Conservation (phyloP, 306 rosid genomes). For the Casuarina glauca region DNA sequence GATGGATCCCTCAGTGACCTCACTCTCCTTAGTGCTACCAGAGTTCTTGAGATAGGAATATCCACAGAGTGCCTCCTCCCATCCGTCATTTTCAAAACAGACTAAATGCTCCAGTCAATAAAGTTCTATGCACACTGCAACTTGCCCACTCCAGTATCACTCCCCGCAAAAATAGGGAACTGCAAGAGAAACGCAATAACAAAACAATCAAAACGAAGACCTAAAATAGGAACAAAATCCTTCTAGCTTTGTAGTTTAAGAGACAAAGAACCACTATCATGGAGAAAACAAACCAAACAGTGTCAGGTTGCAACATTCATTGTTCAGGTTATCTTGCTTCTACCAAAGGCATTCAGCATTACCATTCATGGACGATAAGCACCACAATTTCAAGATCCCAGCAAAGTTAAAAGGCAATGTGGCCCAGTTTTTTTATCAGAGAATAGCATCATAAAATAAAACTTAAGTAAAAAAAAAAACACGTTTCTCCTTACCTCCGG, state of each 20-base stretch:
- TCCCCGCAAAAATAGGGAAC: conserved; percentile 18
- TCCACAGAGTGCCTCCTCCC: conserved; percentile 86
- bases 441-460: conserved; percentile 13
- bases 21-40: conserved; percentile 77
- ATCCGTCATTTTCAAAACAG: conserved; percentile 50
- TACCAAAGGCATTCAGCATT: conserved; percentile 1
- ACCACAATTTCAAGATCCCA: conserved; percentile 20
- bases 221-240: conserved; percentile 11
- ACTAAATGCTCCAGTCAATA: background rate
- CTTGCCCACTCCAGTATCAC: conserved; percentile 22
- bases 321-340: background rate
- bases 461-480: background rate
- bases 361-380: background rate
- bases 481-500: conserved; percentile 27
- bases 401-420: conserved; percentile 20
- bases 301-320: background rate
- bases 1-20: conserved; percentile 91
- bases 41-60: conserved; percentile 77
- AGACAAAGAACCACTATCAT: background rate
- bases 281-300: background rate
- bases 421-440: conserved; percentile 23
- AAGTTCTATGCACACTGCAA: background rate
- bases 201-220: conserved; percentile 5
- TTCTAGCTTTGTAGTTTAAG: background rate
- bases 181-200: conserved; percentile 15